Conservation (phyloP, 768 basidiomycete genomes). For the Sistotremastrum suecicum region DNA sequence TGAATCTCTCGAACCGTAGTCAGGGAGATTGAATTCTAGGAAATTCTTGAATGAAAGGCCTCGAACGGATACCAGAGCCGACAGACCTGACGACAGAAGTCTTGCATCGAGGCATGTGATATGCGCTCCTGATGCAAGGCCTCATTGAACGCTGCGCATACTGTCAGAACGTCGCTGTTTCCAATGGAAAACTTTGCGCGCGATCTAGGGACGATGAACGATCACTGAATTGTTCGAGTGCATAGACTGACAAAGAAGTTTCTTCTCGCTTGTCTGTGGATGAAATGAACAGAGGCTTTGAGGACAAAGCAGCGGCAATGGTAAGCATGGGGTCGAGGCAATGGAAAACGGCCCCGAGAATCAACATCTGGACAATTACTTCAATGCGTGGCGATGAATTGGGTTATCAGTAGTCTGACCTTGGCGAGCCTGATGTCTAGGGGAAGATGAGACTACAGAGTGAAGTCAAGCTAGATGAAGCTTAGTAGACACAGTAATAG, state of each 20-base stretch:
- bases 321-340: conserved; percentile 75
- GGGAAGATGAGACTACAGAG: conserved; percentile 59
- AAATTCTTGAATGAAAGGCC: background rate
- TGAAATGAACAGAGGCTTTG: conserved; percentile 73
- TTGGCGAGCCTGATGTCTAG: conserved; percentile 81
- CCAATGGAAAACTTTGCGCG: conserved; percentile 51
- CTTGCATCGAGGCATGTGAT: conserved; percentile 27
- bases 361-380: conserved; percentile 52
- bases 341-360: conserved; percentile 70
- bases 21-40: conserved; percentile 70
- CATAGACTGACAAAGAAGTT: conserved; percentile 40
- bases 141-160: conserved; percentile 60
- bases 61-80: background rate
- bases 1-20: conserved; percentile 66
- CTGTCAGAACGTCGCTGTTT: conserved; percentile 78
- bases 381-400: conserved; percentile 1
- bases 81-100: conserved; percentile 57
- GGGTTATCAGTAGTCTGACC: conserved; percentile 21
- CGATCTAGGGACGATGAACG: conserved; percentile 33
- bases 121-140: conserved; percentile 36
- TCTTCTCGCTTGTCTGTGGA: conserved; percentile 80
- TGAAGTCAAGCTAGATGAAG: background rate
- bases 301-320: conserved; percentile 70
- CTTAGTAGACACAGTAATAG: background rate
- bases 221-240: background rate